Percentiles rank a stretch among this genome's conserved stretches.
Evolutionary conservation across 352 stramenopile genomes (phyloP).

Genomic region (Pythium brassicae): DNA sequence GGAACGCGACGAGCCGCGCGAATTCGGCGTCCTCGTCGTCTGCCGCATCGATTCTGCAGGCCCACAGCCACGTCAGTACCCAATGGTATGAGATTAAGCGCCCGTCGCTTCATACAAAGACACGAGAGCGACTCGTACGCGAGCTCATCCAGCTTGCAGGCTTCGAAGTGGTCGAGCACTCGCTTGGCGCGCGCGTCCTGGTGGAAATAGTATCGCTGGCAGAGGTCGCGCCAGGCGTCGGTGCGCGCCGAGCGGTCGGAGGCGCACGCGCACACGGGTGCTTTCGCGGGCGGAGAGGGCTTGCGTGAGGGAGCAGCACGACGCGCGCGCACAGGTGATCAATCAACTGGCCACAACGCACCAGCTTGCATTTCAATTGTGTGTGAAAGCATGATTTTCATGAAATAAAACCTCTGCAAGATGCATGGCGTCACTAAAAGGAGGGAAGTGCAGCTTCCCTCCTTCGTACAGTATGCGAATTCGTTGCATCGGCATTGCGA

Average conservation of each 20-base stretch:
- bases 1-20: conserved; percentile 20
- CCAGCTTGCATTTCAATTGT: background rate
- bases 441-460: no score
- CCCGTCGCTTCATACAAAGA: background rate
- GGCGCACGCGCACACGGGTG: conserved; percentile 31
- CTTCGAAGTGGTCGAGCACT: conserved; percentile 68
- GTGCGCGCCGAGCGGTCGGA: conserved; percentile 22
- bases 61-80: background rate
- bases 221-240: conserved; percentile 52
- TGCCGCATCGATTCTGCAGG: conserved; percentile 7
- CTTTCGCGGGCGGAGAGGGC: no score
- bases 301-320: background rate
- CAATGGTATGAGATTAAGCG: background rate
- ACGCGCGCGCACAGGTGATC: background rate
- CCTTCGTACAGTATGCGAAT: no score
- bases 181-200: conserved; percentile 51
- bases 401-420: no score
- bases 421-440: no score
- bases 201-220: conserved; percentile 58
- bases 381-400: no score
- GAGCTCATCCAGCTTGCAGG: conserved; percentile 56
- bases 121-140: conserved; percentile 19
- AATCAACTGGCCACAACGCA: background rate
- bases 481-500: no score
- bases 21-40: conserved; percentile 11